Base-by-base conservation (phyloP, 305 asterid genomes). In the Fraxinus ornus region DNA sequence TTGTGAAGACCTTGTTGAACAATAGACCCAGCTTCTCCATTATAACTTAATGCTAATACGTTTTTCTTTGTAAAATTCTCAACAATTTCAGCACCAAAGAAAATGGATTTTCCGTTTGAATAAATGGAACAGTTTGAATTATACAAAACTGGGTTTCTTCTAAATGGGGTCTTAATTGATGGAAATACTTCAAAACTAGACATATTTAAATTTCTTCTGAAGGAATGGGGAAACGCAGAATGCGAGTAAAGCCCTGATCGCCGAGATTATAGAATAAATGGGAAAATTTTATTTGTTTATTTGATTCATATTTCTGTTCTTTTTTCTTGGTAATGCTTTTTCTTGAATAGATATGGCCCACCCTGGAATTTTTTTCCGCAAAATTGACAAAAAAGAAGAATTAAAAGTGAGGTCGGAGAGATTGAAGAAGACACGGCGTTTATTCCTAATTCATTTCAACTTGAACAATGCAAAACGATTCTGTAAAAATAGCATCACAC, bases 11-110 rank as follows among this genome's bases (percentile, higher is more conserved):
- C 87, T 79, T 41, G 89, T 44, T 85, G 89, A 44, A 85, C 21
- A 85, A 86, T 81, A 70, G 89, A 82, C 81, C 90, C 91, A 79
- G 83, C 86, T 83, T 88, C 92, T 33, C 84, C 76, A 32, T 79
- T 77, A 82, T 77, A 80, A 71, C 44, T 35, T 24, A 84, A 71
- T 17, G 24, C 44, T 6, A 71, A 71, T 22, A 74, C 85, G 9
- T 71, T 15, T 21, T 6, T 82, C 84, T 85, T 71, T 5, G 44
- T 71, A 71, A 71, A 66, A 21, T 32, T 80, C 77, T 41, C 7
- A 24, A 78, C 30, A 39, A 66, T 73, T 12, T 85, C 60, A 76
- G 79, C 84, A 12, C 78, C 66, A 55, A 32, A 77, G 78, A 78
- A 80, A 76, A 60, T 17, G 37, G 82, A 1, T n/a, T 80, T 81